These are phyloP conservation scores for Pyricularia grisea DNA, from an alignment of 2,329 filamentous ascomycete species.

Conservation along the genomic window DNA sequence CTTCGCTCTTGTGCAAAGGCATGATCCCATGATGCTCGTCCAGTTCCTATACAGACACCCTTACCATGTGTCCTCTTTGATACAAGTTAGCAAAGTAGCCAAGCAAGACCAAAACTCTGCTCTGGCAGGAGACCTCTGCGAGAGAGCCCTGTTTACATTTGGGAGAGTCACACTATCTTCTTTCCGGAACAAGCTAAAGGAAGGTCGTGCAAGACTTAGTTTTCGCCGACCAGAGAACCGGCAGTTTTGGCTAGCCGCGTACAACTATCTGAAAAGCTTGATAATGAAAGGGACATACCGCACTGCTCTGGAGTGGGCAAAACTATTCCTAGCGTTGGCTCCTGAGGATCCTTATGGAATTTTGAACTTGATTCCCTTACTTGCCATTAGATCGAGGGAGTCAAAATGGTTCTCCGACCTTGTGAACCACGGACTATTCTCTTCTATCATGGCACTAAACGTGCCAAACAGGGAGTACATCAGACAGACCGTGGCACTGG, in stretches of 20 bases:
- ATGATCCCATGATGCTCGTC: conserved; percentile 74
- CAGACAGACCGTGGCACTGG: conserved; percentile 66
- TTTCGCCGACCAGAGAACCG: conserved; percentile 80
- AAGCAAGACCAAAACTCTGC: conserved; percentile 86
- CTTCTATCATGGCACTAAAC: conserved; percentile 6
- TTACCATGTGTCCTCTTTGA: conserved; percentile 88
- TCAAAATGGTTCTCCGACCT: conserved; percentile 68
- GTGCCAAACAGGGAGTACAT: conserved; percentile 48
- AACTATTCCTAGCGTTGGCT: conserved; percentile 68
- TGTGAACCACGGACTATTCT: conserved; percentile 13
- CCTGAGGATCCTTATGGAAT: conserved; percentile 76
- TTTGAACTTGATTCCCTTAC: conserved; percentile 69
- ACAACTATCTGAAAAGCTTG: conserved; percentile 79
- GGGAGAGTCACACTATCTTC: conserved; percentile 80
- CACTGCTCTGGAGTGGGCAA: conserved; percentile 90
- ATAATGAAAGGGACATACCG: conserved; percentile 87
- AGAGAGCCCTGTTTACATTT: conserved; percentile 86
- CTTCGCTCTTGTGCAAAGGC: conserved; percentile 70
- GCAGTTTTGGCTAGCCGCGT: conserved; percentile 84
- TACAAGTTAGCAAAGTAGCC: conserved; percentile 86
- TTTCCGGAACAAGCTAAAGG: conserved; percentile 66
- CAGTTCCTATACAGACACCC: conserved; percentile 61
- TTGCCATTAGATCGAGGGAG: conserved; percentile 74
- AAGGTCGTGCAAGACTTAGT: conserved; percentile 71
- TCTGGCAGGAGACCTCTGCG: conserved; percentile 76